A percentile compares a stretch with the other conserved stretches of the same genome.
Conservation (phyloP, 2,329 filamentous ascomycete genomes). For the Fusarium sacchari region DNA sequence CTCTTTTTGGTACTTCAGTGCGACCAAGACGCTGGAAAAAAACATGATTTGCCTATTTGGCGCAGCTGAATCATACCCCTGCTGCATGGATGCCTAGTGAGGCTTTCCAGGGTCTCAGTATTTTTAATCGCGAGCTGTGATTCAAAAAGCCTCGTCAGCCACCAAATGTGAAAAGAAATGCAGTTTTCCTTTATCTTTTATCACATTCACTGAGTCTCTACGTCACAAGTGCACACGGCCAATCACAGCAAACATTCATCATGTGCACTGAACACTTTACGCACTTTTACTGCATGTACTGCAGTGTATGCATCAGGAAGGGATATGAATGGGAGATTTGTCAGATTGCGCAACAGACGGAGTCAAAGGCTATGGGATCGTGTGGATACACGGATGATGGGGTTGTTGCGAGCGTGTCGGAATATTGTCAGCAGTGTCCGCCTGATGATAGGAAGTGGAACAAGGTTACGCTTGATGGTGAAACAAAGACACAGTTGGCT, state of each 20-base stretch:
- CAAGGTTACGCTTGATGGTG: background rate
- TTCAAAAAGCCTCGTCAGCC: background rate
- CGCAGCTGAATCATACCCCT: conserved; percentile 10
- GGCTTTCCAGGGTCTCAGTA: background rate
- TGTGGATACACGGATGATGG: conserved; percentile 14
- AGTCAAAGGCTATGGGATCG: conserved; percentile 13
- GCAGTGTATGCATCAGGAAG: conserved; percentile 1
- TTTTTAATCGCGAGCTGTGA: background rate
- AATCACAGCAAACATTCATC: background rate
- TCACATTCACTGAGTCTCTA: no score
- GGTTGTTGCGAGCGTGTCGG: background rate
- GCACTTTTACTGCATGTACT: conserved; percentile 14
- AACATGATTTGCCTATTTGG: background rate
- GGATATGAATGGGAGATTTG: conserved; percentile 15
- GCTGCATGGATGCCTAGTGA: background rate
- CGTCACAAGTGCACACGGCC: background rate
- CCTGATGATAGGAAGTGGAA: conserved; percentile 20
- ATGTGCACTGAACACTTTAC: conserved; percentile 23
- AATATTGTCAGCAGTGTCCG: conserved; percentile 17
- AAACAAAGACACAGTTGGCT: background rate
- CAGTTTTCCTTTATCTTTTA: background rate
- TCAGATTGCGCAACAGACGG: background rate
- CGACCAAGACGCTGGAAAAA: background rate
- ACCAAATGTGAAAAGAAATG: background rate
- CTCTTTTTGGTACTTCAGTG: conserved; percentile 9